Evolutionary conservation across 805 yeast species (phyloP).

Genomic region (Metschnikowia koreensis): DNA sequence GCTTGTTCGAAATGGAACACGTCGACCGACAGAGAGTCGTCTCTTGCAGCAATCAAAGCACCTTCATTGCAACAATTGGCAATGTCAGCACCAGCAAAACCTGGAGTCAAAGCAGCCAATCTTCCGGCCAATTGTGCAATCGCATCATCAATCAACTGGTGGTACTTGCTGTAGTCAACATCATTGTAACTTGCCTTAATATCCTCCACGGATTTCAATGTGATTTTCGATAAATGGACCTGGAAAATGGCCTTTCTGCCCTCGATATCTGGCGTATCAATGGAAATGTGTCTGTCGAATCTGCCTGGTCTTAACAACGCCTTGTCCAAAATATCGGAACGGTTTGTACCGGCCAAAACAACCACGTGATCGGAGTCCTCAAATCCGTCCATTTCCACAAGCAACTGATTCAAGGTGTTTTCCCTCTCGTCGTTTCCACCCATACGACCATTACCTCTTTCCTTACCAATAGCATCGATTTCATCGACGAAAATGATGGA

Average conservation of each 20-base stretch:
- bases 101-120: conserved; percentile 94
- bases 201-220: conserved; percentile 41
- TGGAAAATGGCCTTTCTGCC: conserved; percentile 91
- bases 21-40: conserved; percentile 64
- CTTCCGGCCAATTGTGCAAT: conserved; percentile 65
- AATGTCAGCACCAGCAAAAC: conserved; percentile 97
- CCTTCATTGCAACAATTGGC: conserved; percentile 98
- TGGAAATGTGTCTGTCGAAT: conserved; percentile 88
- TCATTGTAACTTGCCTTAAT: conserved; percentile 38
- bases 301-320: conserved; percentile 97
- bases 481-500: conserved; percentile 96
- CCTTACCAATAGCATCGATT: conserved; percentile 98
- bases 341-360: conserved; percentile 95
- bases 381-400: conserved; percentile 99
- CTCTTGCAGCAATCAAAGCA: conserved; percentile 93
- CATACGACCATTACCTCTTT: conserved; percentile 69
- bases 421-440: conserved; percentile 97
- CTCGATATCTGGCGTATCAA: conserved; percentile 91
- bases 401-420: conserved; percentile 88
- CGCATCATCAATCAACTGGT: conserved; percentile 31
- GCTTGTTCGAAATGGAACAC: conserved; percentile 89
- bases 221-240: conserved; percentile 78
- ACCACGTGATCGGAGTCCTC: conserved; percentile 88
- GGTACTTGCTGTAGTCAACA: conserved; percentile 39
- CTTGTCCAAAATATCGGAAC: conserved; percentile 88